Base-by-base conservation (phyloP, 192 early-diverging fungal genomes). In the Kickxella alabastrina region DNA sequence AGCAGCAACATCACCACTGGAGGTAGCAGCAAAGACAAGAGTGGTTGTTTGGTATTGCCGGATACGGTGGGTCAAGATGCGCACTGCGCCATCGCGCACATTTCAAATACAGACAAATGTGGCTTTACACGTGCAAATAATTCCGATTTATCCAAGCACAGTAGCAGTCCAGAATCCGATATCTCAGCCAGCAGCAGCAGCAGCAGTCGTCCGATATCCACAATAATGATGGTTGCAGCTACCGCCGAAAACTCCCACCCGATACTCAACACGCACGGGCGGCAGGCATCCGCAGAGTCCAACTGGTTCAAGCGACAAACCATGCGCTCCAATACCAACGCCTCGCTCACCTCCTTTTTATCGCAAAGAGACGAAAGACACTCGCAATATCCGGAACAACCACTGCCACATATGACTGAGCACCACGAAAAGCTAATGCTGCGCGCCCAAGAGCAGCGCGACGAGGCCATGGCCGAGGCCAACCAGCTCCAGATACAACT, bases 221-320 rank as follows among this genome's bases (percentile, higher is more conserved):
- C 68, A 12, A 49, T 71, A 23, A 4, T 71, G 34, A 43, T 71
- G 52, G 61, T 71, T 8, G 68, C 61, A 1, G 68, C 68, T 10
- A 71, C 68, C 0, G 47, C 47, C 4, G 68, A 71, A 22, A 71
- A 58, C 68, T 56, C 65, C 28, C 19, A 35, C 13, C 26, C 23
- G 29, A 17, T 25, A 22, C 35, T 43, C 9, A n/a, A 27, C 3
- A 27, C 26, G 23, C 37, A 41, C 47, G 52, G 19, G 3, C 15
- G 21, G 31, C 46, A 32, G 46, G 10, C 28, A 1, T 6, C 32
- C 4, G 17, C 29, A 7, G 60, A 63, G 31, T 28, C 54, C 17
- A 64, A 71, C 49, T 71, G 68, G 68, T 55, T 71, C 50, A 62
- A 61, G 28, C 61, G 56, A 19, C 68, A 63, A 46, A 43, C 68